These are phyloP conservation scores for Diutina catenulata DNA, from an alignment of 1,139 yeast species.

Conservation along the genomic window DNA sequence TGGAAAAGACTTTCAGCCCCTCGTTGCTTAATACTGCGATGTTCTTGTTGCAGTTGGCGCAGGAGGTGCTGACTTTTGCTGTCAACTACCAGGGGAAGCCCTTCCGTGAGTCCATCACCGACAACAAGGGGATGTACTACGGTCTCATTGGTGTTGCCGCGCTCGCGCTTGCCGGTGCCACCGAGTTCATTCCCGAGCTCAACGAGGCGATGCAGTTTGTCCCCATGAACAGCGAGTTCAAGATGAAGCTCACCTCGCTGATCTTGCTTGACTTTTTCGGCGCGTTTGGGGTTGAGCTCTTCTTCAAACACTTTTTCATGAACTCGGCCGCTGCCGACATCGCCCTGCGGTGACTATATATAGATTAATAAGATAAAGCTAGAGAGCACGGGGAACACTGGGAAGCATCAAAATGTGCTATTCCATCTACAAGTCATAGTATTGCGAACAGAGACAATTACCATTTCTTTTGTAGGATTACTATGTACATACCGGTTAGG, in stretches of 20 bases:
- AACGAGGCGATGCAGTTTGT: slow-evolving; percentile 89
- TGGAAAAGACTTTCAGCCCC: slow-evolving; percentile 82
- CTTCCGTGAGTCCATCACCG: slow-evolving; percentile 81
- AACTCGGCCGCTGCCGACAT: slow-evolving; percentile 89
- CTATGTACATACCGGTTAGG: slow-evolving; percentile 2
- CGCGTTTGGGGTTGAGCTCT: slow-evolving; percentile 70
- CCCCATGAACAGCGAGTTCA: slow-evolving; percentile 69
- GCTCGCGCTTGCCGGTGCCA: slow-evolving; percentile 81
- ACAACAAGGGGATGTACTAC: slow-evolving; percentile 94
- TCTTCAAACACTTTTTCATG: slow-evolving; percentile 75
- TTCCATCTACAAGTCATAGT: too few relatives aligned
- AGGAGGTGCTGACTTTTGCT: slow-evolving; percentile 95
- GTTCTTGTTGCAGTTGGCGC: slow-evolving; percentile 86
- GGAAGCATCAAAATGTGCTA: too few relatives aligned
- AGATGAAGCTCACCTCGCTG: slow-evolving; percentile 60
- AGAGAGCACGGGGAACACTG: too few relatives aligned
- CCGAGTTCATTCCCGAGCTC: slow-evolving; percentile 90
- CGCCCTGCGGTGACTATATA: slow-evolving; percentile 37
- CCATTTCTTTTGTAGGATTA: too few relatives aligned
- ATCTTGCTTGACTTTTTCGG: slow-evolving; percentile 68
- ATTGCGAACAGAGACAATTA: too few relatives aligned
- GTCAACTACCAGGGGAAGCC: slow-evolving; percentile 97
- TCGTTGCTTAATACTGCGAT: slow-evolving; percentile 93
- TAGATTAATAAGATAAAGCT: slow-evolving; percentile 6
- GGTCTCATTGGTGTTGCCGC: slow-evolving; percentile 88